These are phyloP conservation scores for Xylaria hypoxylon DNA, from an alignment of 2,329 filamentous ascomycete genomes.

Conservation along the genomic window DNA sequence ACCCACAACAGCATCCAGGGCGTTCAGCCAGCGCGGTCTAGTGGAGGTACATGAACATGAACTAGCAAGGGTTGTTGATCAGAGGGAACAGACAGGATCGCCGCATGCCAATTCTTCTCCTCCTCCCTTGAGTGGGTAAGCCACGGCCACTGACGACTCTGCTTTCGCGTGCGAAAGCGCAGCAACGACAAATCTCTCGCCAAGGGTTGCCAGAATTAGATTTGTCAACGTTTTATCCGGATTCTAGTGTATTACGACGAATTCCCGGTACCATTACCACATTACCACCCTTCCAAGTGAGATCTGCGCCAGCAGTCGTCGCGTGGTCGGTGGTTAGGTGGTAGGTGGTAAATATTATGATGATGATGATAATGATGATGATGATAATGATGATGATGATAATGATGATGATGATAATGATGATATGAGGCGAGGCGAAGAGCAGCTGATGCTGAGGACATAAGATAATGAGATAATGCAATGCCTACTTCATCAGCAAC, in stretches of 20 bases:
- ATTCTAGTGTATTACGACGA: slow-evolving; percentile 18
- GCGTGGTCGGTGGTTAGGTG: neutral
- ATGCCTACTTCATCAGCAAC: slow-evolving; percentile 29
- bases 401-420: neutral
- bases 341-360: slow-evolving; percentile 6
- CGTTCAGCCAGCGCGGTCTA: slow-evolving; percentile 9
- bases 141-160: slow-evolving; percentile 31
- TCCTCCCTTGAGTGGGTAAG: slow-evolving; percentile 27
- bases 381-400: too few relatives aligned
- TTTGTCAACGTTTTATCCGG: slow-evolving; percentile 35
- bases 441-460: slow-evolving; percentile 23
- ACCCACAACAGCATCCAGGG: slow-evolving; percentile 22
- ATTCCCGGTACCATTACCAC: slow-evolving; percentile 12
- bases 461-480: too few relatives aligned
- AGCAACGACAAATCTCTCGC: slow-evolving; percentile 27
- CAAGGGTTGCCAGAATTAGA: slow-evolving; percentile 28
- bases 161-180: neutral
- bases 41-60: slow-evolving; percentile 9
- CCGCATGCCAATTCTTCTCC: slow-evolving; percentile 24
- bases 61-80: slow-evolving; percentile 30
- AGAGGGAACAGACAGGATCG: slow-evolving; percentile 27
- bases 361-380: too few relatives aligned
- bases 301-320: slow-evolving; percentile 23
- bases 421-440: slow-evolving; percentile 14
- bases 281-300: slow-evolving; percentile 22